phyloP scores from a whole-genome alignment of 1,139 yeast species.

The Candida sp. region DNA sequence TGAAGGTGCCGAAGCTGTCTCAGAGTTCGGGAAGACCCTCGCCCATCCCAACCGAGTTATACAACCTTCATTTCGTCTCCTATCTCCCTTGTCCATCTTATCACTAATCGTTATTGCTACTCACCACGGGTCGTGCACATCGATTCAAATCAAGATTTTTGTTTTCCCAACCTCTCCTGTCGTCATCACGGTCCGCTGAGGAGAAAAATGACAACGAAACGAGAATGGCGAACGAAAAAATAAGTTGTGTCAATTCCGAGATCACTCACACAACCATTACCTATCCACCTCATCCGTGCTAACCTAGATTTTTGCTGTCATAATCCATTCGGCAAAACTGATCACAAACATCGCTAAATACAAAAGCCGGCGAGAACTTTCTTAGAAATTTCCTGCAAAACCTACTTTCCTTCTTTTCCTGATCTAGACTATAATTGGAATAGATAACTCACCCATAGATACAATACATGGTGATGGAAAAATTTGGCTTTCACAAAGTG shows the following conservation, averaged over 20 bases:
- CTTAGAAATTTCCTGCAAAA: too few species aligned
- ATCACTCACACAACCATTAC: neutral
- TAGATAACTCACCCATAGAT: neutral
- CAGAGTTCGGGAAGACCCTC: too few species aligned
- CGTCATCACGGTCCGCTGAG: too few species aligned
- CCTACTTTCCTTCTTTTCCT: neutral
- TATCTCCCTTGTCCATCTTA: too few species aligned
- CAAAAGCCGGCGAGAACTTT: too few species aligned
- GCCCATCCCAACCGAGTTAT: too few species aligned
- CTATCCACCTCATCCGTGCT: neutral
- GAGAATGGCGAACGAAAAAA: neutral
- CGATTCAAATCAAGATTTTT: neutral
- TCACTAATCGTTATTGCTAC: too few species aligned
- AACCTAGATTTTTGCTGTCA: neutral
- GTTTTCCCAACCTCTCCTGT: too few species aligned
- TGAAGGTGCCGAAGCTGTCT: too few species aligned
- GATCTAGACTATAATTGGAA: slow-evolving; percentile 4
- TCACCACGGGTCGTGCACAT: neutral
- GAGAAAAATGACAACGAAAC: neutral
- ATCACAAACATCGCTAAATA: neutral
- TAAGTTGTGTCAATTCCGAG: neutral
- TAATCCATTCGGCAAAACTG: neutral
- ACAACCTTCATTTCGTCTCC: too few species aligned
- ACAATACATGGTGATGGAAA: slow-evolving; percentile 34
- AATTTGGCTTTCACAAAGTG: slow-evolving; percentile 50